These are phyloP conservation scores for Ajuga reptans DNA, from an alignment of 305 asterid genomes.

Conservation along the genomic window DNA sequence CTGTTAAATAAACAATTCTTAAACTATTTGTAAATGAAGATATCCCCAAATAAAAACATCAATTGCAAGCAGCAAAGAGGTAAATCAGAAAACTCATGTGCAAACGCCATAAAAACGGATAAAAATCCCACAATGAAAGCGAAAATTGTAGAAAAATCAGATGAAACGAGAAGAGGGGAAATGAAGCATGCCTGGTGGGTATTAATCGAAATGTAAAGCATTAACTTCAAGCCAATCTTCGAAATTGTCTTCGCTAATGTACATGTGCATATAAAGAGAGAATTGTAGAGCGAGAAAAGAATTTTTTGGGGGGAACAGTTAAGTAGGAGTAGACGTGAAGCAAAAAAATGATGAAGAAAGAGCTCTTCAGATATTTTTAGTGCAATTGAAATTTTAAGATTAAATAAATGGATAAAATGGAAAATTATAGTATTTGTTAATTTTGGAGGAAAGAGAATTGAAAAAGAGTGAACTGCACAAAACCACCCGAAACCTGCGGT, in stretches of 20 bases:
- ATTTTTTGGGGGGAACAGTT: slow-evolving; percentile 20
- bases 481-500: too few relatives aligned
- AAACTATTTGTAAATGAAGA: not conserved
- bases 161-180: not conserved
- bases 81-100: not conserved
- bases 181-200: slow-evolving; percentile 31
- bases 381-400: too few relatives aligned
- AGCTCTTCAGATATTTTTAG: not conserved
- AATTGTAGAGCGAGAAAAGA: slow-evolving; percentile 21
- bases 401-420: not conserved
- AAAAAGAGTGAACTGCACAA: too few relatives aligned
- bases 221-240: slow-evolving; percentile 11
- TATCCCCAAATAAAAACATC: not conserved
- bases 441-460: too few relatives aligned
- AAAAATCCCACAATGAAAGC: not conserved
- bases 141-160: not conserved
- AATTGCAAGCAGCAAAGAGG: too few relatives aligned
- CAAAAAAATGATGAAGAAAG: slow-evolving; percentile 2
- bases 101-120: not conserved
- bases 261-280: not conserved
- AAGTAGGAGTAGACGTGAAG: slow-evolving; percentile 25
- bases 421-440: too few relatives aligned
- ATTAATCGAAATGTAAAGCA: slow-evolving; percentile 29
- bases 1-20: not conserved
- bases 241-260: not conserved